Evolutionary conservation across 257 asterid species (phyloP), one percentile per base, ranked within the genome.

Genomic region (Thymus quinquecostatus): DNA sequence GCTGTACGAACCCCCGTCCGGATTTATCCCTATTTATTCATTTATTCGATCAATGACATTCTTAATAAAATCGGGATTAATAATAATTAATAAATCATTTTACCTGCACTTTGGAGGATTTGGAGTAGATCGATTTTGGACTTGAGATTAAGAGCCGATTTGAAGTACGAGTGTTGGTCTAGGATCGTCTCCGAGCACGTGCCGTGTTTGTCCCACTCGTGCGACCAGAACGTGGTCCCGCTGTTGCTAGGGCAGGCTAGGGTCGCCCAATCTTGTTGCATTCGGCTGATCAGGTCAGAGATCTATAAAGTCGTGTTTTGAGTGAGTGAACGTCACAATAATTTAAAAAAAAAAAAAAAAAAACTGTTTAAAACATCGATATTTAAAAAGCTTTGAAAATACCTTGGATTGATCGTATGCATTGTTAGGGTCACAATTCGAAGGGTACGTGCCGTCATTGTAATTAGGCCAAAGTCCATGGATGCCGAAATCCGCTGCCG

Each of bases 151-250:
- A 92, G 93, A 44, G 96, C 79, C 2, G 87, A 53, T 51, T 66
- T 59, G 62, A 92, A 92, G 72, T 89, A 92, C 27, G 66, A 51
- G 55, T 89, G 96, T 58, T 89, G 93, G 82, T 86, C 58, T 47
- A 92, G 79, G 12, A 79, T 69, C 0, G 86, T 72, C 44, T 86
- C 89, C 0, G 98, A 76, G 58, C 98, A 89, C 0, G 96, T 92
- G 14, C 98, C 98, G 38, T 89, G 98, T 65, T 89, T 89, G 12
- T 87, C 79, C 96, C 96, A 92, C 74, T 92, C 98, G 43, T 87
- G 98, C 8, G 92, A 60, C 97, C 96, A 92, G 55, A 89, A 92
- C 10, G 88, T 64, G 1, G 86, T 36, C 53, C 98, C 98, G 2
- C 73, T 80, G 66, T 74, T 76, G 77, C 96, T 92, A 2, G 98